Base-by-base conservation (phyloP, 2,329 filamentous ascomycete genomes). In the Alternaria sp. region DNA sequence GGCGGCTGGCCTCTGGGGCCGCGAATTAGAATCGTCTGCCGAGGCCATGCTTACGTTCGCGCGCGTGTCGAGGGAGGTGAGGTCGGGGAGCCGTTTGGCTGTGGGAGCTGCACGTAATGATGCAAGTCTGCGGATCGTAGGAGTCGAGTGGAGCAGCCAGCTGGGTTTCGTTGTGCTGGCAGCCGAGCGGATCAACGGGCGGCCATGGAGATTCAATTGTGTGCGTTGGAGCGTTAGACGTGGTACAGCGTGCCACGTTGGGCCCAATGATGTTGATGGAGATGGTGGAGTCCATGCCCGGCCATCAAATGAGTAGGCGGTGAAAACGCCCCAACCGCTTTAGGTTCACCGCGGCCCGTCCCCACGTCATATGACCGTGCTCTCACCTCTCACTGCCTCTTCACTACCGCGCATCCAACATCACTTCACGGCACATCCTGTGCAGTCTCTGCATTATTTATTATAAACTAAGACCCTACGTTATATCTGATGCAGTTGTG, bases 31-130 rank as follows among this genome's bases (percentile, higher is more conserved):
- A 56, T 75, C 73, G 58, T 76, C 78, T 36, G 75, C 70, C 8
- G 77, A 77, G 43, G 73, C 74, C 77, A 79, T 80, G 77, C 69
- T 76, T 71, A 70, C 67, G 68, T 66, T 69, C 71, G 50, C 11
- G 26, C 26, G 61, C 65, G 63, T 53, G 54, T 61, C 57, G 59
- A 57, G 63, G 50, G 59, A 57, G 63, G 50, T 65, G 54, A 65
- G 53, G 61, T 53, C 51, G 51, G 49, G 30, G 46, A 50, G 52
- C 61, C 56, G 63, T 57, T 59, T 60, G 59, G 61, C 57, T 62
- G 70, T 32, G n/a, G 54, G 49, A 36, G 58, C 50, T 63, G 68
- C 66, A 62, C 47, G 56, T 26, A 56, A 21, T 54, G 66, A 57
- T 57, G 63, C 63, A 51, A 47, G 45, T 63, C 51, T 36, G 54